phyloP scores from a whole-genome alignment of 805 yeast genomes.

The Sporopachydermia quercuum region DNA sequence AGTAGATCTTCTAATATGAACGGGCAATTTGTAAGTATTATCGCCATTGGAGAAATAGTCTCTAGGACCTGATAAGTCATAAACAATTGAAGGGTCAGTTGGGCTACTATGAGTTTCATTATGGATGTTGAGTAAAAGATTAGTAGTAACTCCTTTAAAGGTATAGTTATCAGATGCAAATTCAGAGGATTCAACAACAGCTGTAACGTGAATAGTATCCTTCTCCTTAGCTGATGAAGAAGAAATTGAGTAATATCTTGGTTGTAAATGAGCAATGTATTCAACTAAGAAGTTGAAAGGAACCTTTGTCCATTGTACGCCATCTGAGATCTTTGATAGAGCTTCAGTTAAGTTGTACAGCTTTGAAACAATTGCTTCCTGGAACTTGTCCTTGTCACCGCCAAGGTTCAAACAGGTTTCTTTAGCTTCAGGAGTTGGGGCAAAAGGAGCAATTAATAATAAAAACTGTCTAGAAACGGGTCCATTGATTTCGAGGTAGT shows the following conservation, averaged over 20 bases:
- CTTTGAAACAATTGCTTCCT: conserved; percentile 42
- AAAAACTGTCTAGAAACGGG: conserved; percentile 84
- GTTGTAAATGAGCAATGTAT: conserved; percentile 66
- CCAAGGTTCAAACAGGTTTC: conserved; percentile 36
- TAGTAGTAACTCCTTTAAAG: conserved; percentile 85
- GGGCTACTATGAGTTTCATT: conserved; percentile 27
- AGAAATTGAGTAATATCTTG: conserved; percentile 92
- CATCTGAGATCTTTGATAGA: conserved; percentile 43
- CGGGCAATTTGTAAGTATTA: conserved; percentile 48
- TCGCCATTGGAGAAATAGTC: conserved; percentile 25
- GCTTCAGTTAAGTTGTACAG: conserved; percentile 67
- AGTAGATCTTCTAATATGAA: conserved; percentile 88
- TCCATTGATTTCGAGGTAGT: conserved; percentile 83
- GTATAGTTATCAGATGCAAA: conserved; percentile 19
- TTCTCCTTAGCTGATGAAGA: conserved; percentile 75
- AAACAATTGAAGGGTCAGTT: conserved; percentile 34
- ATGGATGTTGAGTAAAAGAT: conserved; percentile 63
- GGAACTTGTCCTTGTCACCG: conserved; percentile 54
- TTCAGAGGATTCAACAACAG: conserved; percentile 65
- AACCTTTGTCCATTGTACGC: conserved; percentile 53
- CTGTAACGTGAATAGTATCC: conserved; percentile 66
- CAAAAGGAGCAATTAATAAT: conserved; percentile 59
- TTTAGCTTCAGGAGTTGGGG: conserved; percentile 52
- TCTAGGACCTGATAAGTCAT: conserved; percentile 80
- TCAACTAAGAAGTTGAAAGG: conserved; percentile 82